Conservation (phyloP, 2,329 filamentous ascomycete species). For the Akanthomyces uredinophilus region DNA sequence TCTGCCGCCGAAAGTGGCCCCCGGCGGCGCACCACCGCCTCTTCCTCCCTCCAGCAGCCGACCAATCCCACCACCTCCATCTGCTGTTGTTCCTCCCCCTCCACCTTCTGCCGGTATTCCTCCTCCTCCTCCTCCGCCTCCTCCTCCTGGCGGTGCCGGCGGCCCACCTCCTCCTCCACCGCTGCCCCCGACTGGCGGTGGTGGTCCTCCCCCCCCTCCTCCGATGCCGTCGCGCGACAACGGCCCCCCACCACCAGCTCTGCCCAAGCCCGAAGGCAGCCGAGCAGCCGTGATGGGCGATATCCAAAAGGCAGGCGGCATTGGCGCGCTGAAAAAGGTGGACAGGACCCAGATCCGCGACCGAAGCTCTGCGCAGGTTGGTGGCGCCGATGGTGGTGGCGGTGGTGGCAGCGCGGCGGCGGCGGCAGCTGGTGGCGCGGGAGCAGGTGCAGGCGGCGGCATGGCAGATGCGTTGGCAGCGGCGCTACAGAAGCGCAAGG, state of each 20-base stretch:
- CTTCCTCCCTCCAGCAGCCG: constrained; percentile 48
- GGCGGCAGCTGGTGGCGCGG: constrained; percentile 41
- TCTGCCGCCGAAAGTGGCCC: constrained; percentile 44
- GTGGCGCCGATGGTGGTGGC: constrained; percentile 41
- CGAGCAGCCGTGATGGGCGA: constrained; percentile 62
- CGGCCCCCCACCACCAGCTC: constrained; percentile 42
- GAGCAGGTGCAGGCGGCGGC: constrained; percentile 49
- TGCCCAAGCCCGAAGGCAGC: constrained; percentile 38
- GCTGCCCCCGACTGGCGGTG: constrained; percentile 39
- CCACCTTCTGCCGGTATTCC: constrained; percentile 40
- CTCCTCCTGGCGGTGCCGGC: constrained; percentile 26
- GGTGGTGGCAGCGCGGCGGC: constrained; percentile 49
- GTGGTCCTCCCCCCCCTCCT: constrained; percentile 35
- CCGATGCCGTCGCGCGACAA: constrained; percentile 56
- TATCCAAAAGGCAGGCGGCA: constrained; percentile 66
- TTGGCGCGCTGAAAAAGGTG: constrained; percentile 69
- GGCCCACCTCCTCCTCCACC: constrained; percentile 31
- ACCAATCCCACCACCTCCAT: constrained; percentile 49
- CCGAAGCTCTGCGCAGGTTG: constrained; percentile 61
- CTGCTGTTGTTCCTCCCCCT: constrained; percentile 34
- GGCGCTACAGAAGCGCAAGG: constrained; percentile 75
- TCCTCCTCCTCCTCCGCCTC: constrained; percentile 37
- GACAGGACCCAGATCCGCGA: constrained; percentile 65
- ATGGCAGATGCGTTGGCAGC: constrained; percentile 80
- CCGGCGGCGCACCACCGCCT: constrained; percentile 33